These are phyloP conservation scores for Acacia crassicarpa DNA, from an alignment of 306 rosid genomes.

Conservation along the genomic window DNA sequence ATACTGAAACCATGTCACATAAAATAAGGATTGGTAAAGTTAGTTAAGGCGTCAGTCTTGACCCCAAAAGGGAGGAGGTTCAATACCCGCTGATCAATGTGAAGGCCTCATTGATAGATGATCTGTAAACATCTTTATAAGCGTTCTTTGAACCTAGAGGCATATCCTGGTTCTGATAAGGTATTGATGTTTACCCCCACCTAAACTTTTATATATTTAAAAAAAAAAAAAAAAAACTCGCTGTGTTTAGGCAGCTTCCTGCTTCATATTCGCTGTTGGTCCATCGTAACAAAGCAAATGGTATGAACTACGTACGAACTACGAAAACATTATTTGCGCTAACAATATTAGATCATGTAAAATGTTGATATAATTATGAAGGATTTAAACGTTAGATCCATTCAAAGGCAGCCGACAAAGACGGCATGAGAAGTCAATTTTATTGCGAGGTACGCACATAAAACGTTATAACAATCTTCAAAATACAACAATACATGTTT, in stretches of 20 bases:
- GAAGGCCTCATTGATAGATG: too few relatives aligned
- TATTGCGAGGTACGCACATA: constrained; percentile 11
- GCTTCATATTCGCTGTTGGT: background rate
- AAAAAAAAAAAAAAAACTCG: too few relatives aligned
- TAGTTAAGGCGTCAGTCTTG: too few relatives aligned
- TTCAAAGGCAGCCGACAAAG: background rate
- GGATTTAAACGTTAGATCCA: background rate
- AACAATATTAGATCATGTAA: background rate
- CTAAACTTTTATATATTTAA: too few relatives aligned
- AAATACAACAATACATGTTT: background rate
- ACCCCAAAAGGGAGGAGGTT: too few relatives aligned
- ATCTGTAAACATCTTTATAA: too few relatives aligned
- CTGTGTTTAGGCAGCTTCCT: background rate
- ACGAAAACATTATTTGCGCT: background rate
- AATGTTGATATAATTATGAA: background rate
- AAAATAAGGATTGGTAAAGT: too few relatives aligned
- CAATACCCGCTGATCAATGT: too few relatives aligned
- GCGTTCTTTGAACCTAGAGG: too few relatives aligned
- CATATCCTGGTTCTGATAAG: too few relatives aligned
- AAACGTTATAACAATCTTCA: background rate
- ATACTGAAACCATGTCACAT: background rate
- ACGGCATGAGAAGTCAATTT: constrained; percentile 13
- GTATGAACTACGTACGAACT: background rate
- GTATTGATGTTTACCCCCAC: too few relatives aligned
- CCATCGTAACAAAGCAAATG: too few relatives aligned